Evolutionary conservation across 371 early-diverging fungal genomes (phyloP).

Genomic region (Nematocida parisii): DNA sequence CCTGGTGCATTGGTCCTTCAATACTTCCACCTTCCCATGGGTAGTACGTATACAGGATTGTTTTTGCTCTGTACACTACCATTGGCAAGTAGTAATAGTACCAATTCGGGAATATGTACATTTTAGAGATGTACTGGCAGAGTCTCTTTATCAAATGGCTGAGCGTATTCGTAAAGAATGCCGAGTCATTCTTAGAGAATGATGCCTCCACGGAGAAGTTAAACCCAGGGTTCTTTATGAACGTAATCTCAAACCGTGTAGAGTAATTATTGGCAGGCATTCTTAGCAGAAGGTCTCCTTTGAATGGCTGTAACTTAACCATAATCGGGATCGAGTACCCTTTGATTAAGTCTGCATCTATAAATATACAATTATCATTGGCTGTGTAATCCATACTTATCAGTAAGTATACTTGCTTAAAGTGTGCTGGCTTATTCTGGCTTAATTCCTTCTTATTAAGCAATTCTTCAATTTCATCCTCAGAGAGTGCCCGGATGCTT

Average conservation of each 20-base stretch:
- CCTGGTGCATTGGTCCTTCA: conserved; percentile 40
- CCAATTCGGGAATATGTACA: conserved; percentile 66
- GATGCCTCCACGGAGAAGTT: conserved; percentile 62
- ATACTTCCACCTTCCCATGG: conserved; percentile 37
- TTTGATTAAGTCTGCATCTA: conserved; percentile 64
- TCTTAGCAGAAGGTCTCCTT: conserved; percentile 62
- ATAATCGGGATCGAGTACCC: conserved; percentile 52
- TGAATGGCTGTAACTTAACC: conserved; percentile 57
- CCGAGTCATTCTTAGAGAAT: conserved; percentile 56
- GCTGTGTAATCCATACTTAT: conserved; percentile 60
- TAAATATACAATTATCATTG: conserved; percentile 55
- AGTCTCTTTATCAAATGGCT: conserved; percentile 59
- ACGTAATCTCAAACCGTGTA: conserved; percentile 66
- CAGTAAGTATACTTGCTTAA: conserved; percentile 59
- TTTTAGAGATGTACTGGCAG: conserved; percentile 53
- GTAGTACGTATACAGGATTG: conserved; percentile 44
- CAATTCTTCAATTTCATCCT: conserved; percentile 56
- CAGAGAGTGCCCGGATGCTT: conserved; percentile 55
- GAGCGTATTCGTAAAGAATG: conserved; percentile 60
- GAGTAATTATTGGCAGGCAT: conserved; percentile 66
- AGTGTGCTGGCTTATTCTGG: conserved; percentile 37
- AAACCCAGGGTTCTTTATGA: conserved; percentile 62
- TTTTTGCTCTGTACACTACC: conserved; percentile 59
- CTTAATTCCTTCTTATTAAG: conserved; percentile 24
- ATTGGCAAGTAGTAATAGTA: conserved; percentile 61